These are phyloP conservation scores for Vaccinium corymbosum DNA, from an alignment of 148 eudicot species.

Conservation along the genomic window DNA sequence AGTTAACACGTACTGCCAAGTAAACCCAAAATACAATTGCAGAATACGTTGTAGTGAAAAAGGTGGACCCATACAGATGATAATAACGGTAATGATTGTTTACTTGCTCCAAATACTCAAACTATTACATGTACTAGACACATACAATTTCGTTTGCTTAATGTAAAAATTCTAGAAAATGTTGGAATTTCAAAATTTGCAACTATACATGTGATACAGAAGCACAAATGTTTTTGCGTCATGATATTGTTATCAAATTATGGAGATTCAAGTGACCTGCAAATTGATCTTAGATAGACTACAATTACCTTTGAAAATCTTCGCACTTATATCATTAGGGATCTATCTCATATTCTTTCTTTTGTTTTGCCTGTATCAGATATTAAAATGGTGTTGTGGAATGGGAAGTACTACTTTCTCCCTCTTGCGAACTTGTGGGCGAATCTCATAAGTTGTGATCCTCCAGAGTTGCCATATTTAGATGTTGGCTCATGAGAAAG, in stretches of 20 bases:
- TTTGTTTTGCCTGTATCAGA: slow-evolving; percentile 29
- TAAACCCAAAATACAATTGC: background rate
- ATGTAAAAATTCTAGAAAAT: background rate
- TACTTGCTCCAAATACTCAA: background rate
- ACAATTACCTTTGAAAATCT: background rate
- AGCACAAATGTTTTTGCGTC: background rate
- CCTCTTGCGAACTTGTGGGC: slow-evolving; percentile 79
- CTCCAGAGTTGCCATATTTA: slow-evolving; percentile 56
- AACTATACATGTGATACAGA: slow-evolving; percentile 3
- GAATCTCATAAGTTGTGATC: slow-evolving; percentile 53
- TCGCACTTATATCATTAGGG: background rate
- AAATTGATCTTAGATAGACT: background rate
- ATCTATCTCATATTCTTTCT: background rate
- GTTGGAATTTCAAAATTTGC: background rate
- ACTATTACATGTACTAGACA: slow-evolving; percentile 7
- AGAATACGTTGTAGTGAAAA: background rate
- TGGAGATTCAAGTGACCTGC: background rate
- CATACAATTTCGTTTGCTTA: background rate
- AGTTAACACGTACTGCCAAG: background rate
- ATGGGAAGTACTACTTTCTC: slow-evolving; percentile 47
- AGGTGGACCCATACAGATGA: background rate
- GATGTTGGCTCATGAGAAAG: slow-evolving; percentile 28
- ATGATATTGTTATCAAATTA: background rate
- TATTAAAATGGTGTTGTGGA: slow-evolving; percentile 55
- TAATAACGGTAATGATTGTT: background rate